phyloP scores from a whole-genome alignment of 2,329 filamentous ascomycete genomes.

The Massarina eburnea region DNA sequence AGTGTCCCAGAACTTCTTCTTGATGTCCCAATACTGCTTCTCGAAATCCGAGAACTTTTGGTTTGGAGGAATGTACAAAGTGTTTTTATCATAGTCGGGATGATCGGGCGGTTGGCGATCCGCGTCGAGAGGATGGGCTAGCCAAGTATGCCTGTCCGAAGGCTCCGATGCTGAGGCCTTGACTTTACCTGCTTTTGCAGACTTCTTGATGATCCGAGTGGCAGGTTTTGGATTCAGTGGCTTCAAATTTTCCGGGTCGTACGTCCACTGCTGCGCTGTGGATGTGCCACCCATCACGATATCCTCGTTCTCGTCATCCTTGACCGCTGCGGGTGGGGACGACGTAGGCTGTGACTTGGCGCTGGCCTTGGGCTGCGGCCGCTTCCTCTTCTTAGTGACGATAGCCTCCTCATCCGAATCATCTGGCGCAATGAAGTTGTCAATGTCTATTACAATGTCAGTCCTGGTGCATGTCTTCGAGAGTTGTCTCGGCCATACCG shows the following conservation, averaged over 20 bases:
- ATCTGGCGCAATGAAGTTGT: slow-evolving; percentile 84
- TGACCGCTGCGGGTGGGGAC: slow-evolving; percentile 39
- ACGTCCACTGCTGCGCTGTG: slow-evolving; percentile 81
- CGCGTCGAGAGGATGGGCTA: slow-evolving; percentile 81
- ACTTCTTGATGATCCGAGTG: slow-evolving; percentile 33
- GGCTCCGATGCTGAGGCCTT: slow-evolving; percentile 83
- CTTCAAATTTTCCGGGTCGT: slow-evolving; percentile 62
- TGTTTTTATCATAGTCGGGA: slow-evolving; percentile 87
- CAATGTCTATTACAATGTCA: slow-evolving; percentile 63
- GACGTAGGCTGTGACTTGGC: slow-evolving; percentile 53
- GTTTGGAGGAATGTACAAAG: slow-evolving; percentile 81
- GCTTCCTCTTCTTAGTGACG: slow-evolving; percentile 68
- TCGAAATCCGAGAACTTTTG: slow-evolving; percentile 96
- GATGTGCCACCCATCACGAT: slow-evolving; percentile 62
- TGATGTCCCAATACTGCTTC: slow-evolving; percentile 99
- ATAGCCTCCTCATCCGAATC: slow-evolving; percentile 72
- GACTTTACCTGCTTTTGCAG: slow-evolving; percentile 42
- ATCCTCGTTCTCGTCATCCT: slow-evolving; percentile 52
- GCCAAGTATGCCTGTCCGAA: slow-evolving; percentile 85
- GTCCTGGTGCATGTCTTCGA: background rate
- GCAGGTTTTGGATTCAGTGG: slow-evolving; percentile 52
- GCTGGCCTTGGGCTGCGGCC: slow-evolving; percentile 64
- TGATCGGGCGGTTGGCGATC: slow-evolving; percentile 77
- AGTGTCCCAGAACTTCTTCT: slow-evolving; percentile 95
- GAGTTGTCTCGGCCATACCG: slow-evolving; percentile 44